Conservation (phyloP, 225 moss, liverwort and hornwort species). For the Sphagnum contortum region DNA sequence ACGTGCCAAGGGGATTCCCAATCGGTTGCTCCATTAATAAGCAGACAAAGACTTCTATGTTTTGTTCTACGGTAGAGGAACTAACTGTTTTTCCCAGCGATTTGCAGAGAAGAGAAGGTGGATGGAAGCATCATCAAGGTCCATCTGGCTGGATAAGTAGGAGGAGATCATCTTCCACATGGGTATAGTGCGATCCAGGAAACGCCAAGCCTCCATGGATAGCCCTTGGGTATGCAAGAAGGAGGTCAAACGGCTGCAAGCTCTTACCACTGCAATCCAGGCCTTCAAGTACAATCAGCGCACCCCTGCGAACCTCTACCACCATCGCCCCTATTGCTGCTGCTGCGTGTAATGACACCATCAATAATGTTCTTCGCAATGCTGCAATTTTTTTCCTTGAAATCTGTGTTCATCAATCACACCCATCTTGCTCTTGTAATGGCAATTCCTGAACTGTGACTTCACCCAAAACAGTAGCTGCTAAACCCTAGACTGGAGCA, state of each 20-base stretch:
- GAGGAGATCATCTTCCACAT: constrained; percentile 84
- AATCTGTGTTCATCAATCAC: too few relatives aligned
- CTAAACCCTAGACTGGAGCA: too few relatives aligned
- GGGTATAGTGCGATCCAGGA: constrained; percentile 79
- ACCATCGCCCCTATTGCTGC: background rate
- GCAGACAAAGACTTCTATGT: too few relatives aligned
- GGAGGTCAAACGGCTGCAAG: constrained; percentile 54
- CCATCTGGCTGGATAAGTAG: constrained; percentile 53
- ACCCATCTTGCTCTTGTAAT: too few relatives aligned
- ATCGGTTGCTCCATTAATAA: too few relatives aligned
- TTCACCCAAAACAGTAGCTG: too few relatives aligned
- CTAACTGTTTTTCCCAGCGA: constrained; percentile 89
- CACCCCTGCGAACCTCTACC: constrained; percentile 22
- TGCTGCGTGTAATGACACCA: too few relatives aligned
- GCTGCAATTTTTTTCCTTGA: too few relatives aligned
- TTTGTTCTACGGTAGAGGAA: too few relatives aligned
- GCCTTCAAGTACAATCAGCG: constrained; percentile 82
- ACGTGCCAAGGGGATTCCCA: too few relatives aligned
- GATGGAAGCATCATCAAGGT: constrained; percentile 67
- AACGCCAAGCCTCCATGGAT: constrained; percentile 87
- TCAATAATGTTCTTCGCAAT: too few relatives aligned
- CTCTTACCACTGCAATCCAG: constrained; percentile 94
- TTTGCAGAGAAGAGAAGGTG: constrained; percentile 95
- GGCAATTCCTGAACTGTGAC: too few relatives aligned
- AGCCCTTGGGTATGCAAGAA: constrained; percentile 55